These are phyloP conservation scores for Fonsecaea multimorphosa DNA, from an alignment of 2,329 filamentous ascomycete species.

Conservation along the genomic window DNA sequence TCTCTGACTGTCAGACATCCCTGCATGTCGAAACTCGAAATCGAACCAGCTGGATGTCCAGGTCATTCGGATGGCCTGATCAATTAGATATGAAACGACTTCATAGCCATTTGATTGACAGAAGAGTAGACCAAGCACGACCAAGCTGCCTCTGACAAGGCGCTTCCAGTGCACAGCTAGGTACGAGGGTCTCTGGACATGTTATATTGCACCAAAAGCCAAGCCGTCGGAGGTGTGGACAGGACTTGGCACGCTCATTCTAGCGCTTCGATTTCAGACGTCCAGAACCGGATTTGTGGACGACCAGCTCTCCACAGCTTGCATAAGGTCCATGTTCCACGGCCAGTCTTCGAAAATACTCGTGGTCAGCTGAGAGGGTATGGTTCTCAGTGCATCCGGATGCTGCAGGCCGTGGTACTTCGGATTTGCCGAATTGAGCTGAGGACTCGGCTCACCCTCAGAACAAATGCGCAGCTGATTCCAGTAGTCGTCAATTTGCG, in stretches of 20 bases:
- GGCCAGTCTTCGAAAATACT: constrained; percentile 52
- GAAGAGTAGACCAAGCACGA: no score
- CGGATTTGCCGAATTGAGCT: constrained; percentile 12
- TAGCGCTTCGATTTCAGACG: constrained; percentile 15
- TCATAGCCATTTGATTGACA: no score
- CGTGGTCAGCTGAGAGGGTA: constrained; percentile 50
- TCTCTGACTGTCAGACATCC: no score
- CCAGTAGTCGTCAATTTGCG: constrained; percentile 55
- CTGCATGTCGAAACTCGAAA: no score
- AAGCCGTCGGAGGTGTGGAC: background rate
- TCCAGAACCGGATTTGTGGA: constrained; percentile 13
- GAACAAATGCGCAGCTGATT: constrained; percentile 30
- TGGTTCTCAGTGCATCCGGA: constrained; percentile 37
- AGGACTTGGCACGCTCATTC: background rate
- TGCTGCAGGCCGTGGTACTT: constrained; percentile 24
- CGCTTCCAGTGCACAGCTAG: no score
- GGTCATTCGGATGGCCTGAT: no score
- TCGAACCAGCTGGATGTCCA: no score
- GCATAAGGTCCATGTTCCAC: constrained; percentile 42
- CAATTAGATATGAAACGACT: no score
- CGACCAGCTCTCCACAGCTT: constrained; percentile 27
- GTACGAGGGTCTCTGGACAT: no score
- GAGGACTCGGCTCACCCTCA: constrained; percentile 11
- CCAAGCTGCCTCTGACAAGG: no score
- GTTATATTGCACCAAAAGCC: constrained; percentile 3